Evolutionary conservation across 1,139 yeast species (phyloP), one percentile per base, ranked within the genome.

Genomic region (Sugiyamaella grinbergsii): DNA sequence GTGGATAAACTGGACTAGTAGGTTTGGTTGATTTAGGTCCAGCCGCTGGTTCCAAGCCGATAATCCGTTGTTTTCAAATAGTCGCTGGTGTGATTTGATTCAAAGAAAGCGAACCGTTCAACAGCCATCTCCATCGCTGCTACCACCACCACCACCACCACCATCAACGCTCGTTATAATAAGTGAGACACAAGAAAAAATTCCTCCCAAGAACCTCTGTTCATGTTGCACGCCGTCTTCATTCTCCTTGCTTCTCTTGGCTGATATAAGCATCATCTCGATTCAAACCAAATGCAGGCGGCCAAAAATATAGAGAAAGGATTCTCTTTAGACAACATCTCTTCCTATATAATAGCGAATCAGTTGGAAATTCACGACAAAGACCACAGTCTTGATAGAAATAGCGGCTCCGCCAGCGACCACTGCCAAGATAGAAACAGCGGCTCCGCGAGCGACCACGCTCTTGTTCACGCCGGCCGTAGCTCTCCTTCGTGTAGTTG

Each of bases 291-390:
- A 19, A 43, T 43, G 47, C 41, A 26, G 45, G 31, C 41, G 33
- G 47, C 24, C 33, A 43, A 16, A 34, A 43, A 43, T 43, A 15
- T 43, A 15, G 41, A 43, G 41, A 43, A 43, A 43, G 24, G 42
- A 36, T 43, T 43, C 47, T 43, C 47, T 24, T 34, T 23, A 10
- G 47, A 43, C 34, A 34, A 26, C 24, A 34, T 43, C 11, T 43
- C 47, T 37, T 41, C 45, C 28, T 36, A 36, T 43, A 43, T 43
- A 20, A 37, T 37, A 15, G 33, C 41, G 4, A 24, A 26, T 6
- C n/a, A 43, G 24, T 26, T 31, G 20, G 42, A 42, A 16, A 15
- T 26, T 23, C n/a, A 13, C 3, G 33, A 40, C 7, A 15, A 5
- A n/a, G 31, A 24, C 3, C 29, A 22, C 15, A 24, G 11, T n/a